A percentile compares a stretch with the other conserved stretches of the same genome.
These are phyloP conservation scores for Diaporthe batatas DNA, from an alignment of 2,329 filamentous ascomycete genomes.

Conservation along the genomic window DNA sequence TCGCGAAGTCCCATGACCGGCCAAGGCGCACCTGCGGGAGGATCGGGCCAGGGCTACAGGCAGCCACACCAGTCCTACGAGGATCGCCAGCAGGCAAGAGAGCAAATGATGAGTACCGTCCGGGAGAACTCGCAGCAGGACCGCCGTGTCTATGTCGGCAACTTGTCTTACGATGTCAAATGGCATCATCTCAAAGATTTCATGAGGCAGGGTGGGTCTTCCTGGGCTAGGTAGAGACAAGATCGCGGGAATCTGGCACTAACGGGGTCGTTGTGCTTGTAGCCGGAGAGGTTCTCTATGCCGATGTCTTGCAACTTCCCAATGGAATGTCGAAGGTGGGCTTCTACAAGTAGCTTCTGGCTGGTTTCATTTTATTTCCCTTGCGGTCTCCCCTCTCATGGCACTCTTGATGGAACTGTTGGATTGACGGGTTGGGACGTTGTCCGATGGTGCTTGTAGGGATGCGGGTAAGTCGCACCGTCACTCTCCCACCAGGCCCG, in stretches of 20 bases:
- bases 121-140: constrained; percentile 97
- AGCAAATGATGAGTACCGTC: constrained; percentile 96
- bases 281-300: constrained; percentile 99
- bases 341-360: constrained; percentile 89
- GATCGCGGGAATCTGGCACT: constrained; percentile 51
- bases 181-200: constrained; percentile 99
- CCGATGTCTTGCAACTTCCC: constrained; percentile 98
- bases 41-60: constrained; percentile 75
- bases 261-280: constrained; percentile 53
- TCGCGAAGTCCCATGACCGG: constrained; percentile 90
- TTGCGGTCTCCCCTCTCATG: constrained; percentile 69
- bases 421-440: constrained; percentile 99
- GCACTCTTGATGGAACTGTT: constrained; percentile 84
- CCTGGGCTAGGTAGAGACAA: constrained; percentile 40
- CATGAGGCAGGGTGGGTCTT: constrained; percentile 94
- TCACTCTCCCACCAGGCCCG: constrained; percentile 2
- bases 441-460: constrained; percentile 94
- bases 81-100: constrained; percentile 85
- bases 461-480: constrained; percentile 89
- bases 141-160: constrained; percentile 99
- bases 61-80: constrained; percentile 83
- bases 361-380: constrained; percentile 84
- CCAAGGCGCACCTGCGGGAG: constrained; percentile 77
- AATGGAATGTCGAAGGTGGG: constrained; percentile 99
- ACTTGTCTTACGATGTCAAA: constrained; percentile 99